These are phyloP conservation scores for Intubia oerlemansii DNA, from an alignment of 2,329 filamentous ascomycete genomes.

Conservation along the genomic window DNA sequence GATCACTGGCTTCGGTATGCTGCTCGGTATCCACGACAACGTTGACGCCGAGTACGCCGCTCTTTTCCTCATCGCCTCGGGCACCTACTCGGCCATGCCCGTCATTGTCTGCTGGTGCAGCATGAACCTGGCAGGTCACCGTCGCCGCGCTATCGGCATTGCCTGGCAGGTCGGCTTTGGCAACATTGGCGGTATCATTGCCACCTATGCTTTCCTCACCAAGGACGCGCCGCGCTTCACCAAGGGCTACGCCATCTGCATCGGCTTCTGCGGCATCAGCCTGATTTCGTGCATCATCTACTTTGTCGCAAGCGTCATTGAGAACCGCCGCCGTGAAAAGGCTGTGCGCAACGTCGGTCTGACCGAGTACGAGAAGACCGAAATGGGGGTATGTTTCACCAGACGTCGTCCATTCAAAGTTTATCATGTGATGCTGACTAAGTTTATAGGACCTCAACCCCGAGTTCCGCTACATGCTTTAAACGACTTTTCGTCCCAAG, in stretches of 20 bases:
- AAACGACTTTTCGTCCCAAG: too few species aligned
- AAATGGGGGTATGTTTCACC: constrained; percentile 17
- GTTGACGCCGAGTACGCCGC: constrained; percentile 50
- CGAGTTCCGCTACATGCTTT: constrained; percentile 17
- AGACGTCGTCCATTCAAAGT: neutral
- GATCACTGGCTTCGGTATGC: constrained; percentile 54
- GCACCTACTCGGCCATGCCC: constrained; percentile 74
- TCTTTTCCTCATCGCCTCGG: constrained; percentile 63
- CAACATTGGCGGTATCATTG: constrained; percentile 60
- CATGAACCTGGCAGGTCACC: constrained; percentile 59
- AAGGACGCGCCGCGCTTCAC: constrained; percentile 48
- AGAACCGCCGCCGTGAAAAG: constrained; percentile 39
- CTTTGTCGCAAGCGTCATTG: constrained; percentile 29
- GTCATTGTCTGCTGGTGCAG: constrained; percentile 69
- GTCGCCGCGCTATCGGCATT: constrained; percentile 45
- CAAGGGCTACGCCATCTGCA: constrained; percentile 56
- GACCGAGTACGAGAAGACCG: constrained; percentile 16
- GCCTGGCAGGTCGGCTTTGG: constrained; percentile 65
- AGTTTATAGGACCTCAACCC: constrained; percentile 16
- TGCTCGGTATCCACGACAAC: constrained; percentile 51
- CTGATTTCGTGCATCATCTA: constrained; percentile 40
- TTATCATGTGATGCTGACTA: constrained; percentile 2
- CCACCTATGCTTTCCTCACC: constrained; percentile 46
- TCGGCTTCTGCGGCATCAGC: constrained; percentile 51
- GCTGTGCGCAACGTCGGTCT: constrained; percentile 9